Evolutionary conservation across 495 filamentous ascomycete species (phyloP).

Genomic region (Penicillium verhagenii): DNA sequence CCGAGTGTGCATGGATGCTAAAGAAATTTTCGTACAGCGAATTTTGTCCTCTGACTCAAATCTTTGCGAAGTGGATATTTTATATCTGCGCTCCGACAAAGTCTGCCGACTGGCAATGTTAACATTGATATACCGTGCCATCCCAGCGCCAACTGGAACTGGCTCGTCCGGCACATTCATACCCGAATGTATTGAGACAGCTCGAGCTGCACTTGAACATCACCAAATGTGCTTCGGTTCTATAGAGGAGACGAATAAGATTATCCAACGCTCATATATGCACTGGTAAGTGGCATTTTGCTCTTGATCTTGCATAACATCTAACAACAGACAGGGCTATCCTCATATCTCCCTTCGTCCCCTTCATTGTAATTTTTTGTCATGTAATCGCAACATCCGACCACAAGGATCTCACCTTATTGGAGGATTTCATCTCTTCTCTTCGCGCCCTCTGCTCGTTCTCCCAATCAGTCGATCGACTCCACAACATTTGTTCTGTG

Average conservation of each 20-base stretch:
- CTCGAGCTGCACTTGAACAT: constrained; percentile 50
- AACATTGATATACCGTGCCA: constrained; percentile 62
- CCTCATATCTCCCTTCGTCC: constrained; percentile 64
- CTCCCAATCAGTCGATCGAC: constrained; percentile 56
- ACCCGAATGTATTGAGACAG: constrained; percentile 58
- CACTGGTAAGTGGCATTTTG: constrained; percentile 51
- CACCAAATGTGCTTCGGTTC: constrained; percentile 52
- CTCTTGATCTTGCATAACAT: background rate
- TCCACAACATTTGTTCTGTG: constrained; percentile 60
- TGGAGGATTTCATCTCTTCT: constrained; percentile 58
- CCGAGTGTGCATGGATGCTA: background rate
- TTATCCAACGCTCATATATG: constrained; percentile 55
- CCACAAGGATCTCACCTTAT: constrained; percentile 46
- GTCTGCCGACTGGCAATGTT: constrained; percentile 53
- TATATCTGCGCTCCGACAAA: constrained; percentile 55
- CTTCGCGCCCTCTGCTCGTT: constrained; percentile 50
- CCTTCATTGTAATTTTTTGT: constrained; percentile 70
- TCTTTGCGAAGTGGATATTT: constrained; percentile 32
- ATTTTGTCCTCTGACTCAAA: constrained; percentile 7
- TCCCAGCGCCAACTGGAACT: constrained; percentile 39
- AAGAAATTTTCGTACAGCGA: constrained; percentile 18
- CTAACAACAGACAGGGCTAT: constrained; percentile 50
- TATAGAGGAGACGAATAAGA: constrained; percentile 44
- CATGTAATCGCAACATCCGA: constrained; percentile 54
- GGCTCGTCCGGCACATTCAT: constrained; percentile 50